Evolutionary conservation across 768 basidiomycete genomes (phyloP).

Genomic region (Pisolithus sp.): DNA sequence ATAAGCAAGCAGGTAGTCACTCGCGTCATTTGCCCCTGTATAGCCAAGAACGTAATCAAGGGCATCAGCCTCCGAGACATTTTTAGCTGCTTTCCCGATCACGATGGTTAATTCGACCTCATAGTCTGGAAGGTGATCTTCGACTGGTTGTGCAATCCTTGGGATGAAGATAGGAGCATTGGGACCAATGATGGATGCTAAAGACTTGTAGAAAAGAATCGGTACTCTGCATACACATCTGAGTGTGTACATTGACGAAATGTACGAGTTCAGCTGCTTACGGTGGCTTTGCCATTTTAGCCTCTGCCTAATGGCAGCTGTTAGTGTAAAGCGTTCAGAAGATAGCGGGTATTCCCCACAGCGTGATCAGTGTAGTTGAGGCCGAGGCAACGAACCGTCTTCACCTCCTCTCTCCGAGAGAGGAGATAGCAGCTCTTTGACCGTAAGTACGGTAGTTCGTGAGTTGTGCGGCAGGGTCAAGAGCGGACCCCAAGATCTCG

Average conservation of each 20-base stretch:
- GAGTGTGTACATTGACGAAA: background rate
- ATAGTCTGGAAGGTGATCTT: conserved; percentile 67
- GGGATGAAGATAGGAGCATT: conserved; percentile 53
- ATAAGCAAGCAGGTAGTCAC: no score
- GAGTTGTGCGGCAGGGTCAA: conserved; percentile 62
- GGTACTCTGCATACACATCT: conserved; percentile 44
- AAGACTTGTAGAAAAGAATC: conserved; percentile 75
- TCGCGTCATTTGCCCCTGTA: conserved; percentile 63
- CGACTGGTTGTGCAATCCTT: conserved; percentile 58
- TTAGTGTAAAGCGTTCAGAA: background rate
- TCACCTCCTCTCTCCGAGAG: conserved; percentile 61
- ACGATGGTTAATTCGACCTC: conserved; percentile 79
- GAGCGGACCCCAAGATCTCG: conserved; percentile 65
- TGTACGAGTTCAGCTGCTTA: conserved; percentile 27
- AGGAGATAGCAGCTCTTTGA: conserved; percentile 63
- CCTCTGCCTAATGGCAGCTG: conserved; percentile 48
- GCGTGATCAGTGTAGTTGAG: conserved; percentile 86
- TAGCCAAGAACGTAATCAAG: conserved; percentile 84
- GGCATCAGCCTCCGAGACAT: conserved; percentile 75
- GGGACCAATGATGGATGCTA: conserved; percentile 64
- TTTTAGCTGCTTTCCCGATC: conserved; percentile 73
- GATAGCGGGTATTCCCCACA: conserved; percentile 30
- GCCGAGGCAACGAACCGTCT: conserved; percentile 69
- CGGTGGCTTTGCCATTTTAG: conserved; percentile 58
- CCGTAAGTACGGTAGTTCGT: conserved; percentile 59